Conservation (phyloP, 1,284 basidiomycete genomes). For the Ceratobasidium sp. region DNA sequence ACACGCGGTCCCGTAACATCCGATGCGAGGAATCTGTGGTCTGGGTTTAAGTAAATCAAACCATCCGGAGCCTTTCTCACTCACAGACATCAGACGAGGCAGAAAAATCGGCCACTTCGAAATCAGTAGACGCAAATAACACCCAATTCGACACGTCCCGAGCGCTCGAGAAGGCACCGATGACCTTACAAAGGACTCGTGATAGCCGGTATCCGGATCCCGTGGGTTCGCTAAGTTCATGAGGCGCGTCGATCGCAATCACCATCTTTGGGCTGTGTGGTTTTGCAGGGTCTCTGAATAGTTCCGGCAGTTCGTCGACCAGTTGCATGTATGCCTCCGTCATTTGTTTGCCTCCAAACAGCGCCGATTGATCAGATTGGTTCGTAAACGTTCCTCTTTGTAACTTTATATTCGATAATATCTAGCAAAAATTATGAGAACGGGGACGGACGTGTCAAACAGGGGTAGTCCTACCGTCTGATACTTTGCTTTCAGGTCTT, state of each 20-base stretch:
- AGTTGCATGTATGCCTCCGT: background rate
- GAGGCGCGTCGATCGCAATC: constrained; percentile 5
- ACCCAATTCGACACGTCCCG: background rate
- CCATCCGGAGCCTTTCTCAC: background rate
- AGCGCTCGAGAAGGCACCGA: background rate
- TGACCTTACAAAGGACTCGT: background rate
- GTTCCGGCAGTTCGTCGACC: background rate
- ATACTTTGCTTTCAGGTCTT: too few relatives aligned
- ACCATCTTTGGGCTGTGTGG: background rate
- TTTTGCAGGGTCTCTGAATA: background rate
- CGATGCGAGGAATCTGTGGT: background rate
- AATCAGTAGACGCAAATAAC: constrained; percentile 10
- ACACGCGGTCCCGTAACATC: background rate
- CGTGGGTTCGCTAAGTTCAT: background rate
- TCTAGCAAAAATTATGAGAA: too few relatives aligned
- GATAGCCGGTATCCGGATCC: background rate
- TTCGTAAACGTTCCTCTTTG: too few relatives aligned
- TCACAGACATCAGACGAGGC: background rate
- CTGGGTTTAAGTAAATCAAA: background rate
- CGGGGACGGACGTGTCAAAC: too few relatives aligned
- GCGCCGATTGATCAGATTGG: too few relatives aligned
- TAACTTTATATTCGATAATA: too few relatives aligned
- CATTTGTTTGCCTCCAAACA: too few relatives aligned
- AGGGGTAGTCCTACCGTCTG: too few relatives aligned
- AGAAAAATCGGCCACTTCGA: constrained; percentile 10